Percentiles rank a stretch among this genome's conserved stretches.
Evolutionary conservation across 164 flowering plant species (phyloP).

Genomic region (Berberis vulgaris): DNA sequence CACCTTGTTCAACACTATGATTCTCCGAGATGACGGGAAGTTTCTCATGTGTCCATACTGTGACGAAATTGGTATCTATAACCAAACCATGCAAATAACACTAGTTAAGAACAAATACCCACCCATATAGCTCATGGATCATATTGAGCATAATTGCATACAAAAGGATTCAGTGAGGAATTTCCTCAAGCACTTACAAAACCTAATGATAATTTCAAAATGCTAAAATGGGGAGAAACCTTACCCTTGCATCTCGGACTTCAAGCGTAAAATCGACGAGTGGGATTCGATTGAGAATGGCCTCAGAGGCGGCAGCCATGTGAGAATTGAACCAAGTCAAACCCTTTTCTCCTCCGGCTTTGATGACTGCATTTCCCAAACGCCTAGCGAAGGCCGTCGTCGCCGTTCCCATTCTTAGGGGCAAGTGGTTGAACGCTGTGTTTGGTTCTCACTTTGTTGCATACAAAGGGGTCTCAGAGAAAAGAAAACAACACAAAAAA

Average conservation of each 20-base stretch:
- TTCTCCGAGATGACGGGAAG: slow-evolving; percentile 27
- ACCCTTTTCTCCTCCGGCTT: neutral
- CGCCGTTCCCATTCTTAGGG: neutral
- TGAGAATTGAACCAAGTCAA: slow-evolving; percentile 52
- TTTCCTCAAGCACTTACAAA: slow-evolving; percentile 30
- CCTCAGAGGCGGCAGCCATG: slow-evolving; percentile 82
- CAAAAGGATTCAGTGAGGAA: slow-evolving; percentile 14
- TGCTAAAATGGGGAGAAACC: neutral
- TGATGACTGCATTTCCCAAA: neutral
- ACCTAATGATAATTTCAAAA: neutral
- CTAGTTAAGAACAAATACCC: neutral
- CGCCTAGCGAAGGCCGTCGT: neutral
- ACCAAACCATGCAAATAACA: neutral
- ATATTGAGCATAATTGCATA: neutral
- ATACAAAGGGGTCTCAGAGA: no score
- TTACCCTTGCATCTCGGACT: slow-evolving; percentile 83
- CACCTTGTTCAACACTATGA: slow-evolving; percentile 65
- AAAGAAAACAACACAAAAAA: no score
- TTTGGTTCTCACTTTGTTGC: no score
- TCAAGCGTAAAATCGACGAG: slow-evolving; percentile 62
- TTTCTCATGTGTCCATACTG: slow-evolving; percentile 30
- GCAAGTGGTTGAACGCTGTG: no score
- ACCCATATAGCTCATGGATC: neutral
- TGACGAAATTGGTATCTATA: slow-evolving; percentile 69
- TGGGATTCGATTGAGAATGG: slow-evolving; percentile 58